Evolutionary conservation across 768 basidiomycete genomes (phyloP).

Genomic region (Leccinum olivaceopallidum): DNA sequence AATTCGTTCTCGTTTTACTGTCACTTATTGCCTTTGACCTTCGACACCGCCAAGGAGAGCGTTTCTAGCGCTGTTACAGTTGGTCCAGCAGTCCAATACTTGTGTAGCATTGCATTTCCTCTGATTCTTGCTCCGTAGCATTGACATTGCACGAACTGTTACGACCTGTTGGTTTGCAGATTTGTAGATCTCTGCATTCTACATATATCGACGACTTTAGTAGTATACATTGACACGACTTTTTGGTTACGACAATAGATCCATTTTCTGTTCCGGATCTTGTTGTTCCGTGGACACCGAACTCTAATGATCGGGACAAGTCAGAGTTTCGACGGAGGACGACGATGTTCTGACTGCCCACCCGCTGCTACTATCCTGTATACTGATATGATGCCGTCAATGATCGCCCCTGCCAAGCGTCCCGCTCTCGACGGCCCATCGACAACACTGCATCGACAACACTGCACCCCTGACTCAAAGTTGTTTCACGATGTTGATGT

Average conservation of each 20-base stretch:
- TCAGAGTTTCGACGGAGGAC: not conserved
- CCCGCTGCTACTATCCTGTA: not conserved
- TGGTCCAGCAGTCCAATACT: constrained; percentile 28
- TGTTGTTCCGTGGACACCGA: not conserved
- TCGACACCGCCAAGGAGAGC: constrained; percentile 37
- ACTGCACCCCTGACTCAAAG: not conserved
- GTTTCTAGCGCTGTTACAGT: constrained; percentile 29
- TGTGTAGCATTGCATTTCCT: constrained; percentile 39
- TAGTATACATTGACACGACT: constrained; percentile 17
- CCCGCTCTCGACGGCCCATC: not conserved
- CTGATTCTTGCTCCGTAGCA: constrained; percentile 14
- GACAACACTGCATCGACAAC: not conserved
- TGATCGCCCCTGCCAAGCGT: not conserved
- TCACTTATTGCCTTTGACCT: constrained; percentile 39
- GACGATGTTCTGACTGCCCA: not conserved
- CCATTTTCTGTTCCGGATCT: no score
- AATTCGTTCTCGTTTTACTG: constrained; percentile 21
- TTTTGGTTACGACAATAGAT: not conserved
- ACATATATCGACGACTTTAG: constrained; percentile 21
- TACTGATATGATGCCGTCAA: not conserved
- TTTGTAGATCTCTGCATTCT: constrained; percentile 35
- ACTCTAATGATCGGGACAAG: constrained; percentile 8
- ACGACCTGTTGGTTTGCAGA: constrained; percentile 24
- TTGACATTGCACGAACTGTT: constrained; percentile 4
- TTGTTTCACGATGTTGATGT: not conserved